These are phyloP conservation scores for Jacaranda copaia DNA, from an alignment of 257 asterid genomes.

Conservation along the genomic window DNA sequence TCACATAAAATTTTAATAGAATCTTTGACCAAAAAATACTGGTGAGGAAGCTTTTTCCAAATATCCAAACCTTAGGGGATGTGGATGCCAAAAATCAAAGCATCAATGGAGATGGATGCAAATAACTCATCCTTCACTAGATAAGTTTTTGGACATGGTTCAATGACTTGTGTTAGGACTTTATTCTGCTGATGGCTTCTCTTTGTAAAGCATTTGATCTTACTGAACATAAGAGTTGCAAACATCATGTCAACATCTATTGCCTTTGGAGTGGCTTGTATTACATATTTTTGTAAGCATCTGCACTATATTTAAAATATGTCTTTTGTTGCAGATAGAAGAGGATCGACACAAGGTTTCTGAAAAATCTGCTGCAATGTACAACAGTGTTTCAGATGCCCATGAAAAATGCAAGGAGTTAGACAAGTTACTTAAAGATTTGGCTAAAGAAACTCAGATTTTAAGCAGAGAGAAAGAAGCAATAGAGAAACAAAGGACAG, in stretches of 20 bases:
- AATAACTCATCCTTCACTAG: not conserved
- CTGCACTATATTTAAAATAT: constrained; percentile 18
- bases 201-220: constrained; percentile 30
- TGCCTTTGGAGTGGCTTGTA: constrained; percentile 24
- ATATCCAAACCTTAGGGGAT: not conserved
- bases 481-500: constrained; percentile 82
- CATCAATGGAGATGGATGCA: constrained; percentile 24
- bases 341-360: constrained; percentile 73
- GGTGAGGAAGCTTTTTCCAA: constrained; percentile 11
- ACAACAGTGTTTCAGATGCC: constrained; percentile 73
- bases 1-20: not conserved
- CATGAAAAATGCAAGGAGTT: constrained; percentile 87
- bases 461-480: constrained; percentile 86
- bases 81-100: not conserved
- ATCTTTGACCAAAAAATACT: constrained; percentile 4
- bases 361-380: constrained; percentile 71
- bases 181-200: constrained; percentile 15
- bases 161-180: not conserved
- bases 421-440: constrained; percentile 80
- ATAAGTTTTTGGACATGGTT: constrained; percentile 25
- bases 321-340: constrained; percentile 70
- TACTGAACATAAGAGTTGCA: constrained; percentile 11
- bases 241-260: constrained; percentile 3
- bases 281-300: constrained; percentile 28
- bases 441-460: constrained; percentile 80